Conservation (phyloP, 2,329 filamentous ascomycete species). For the Penicillium sclerotiorum region DNA sequence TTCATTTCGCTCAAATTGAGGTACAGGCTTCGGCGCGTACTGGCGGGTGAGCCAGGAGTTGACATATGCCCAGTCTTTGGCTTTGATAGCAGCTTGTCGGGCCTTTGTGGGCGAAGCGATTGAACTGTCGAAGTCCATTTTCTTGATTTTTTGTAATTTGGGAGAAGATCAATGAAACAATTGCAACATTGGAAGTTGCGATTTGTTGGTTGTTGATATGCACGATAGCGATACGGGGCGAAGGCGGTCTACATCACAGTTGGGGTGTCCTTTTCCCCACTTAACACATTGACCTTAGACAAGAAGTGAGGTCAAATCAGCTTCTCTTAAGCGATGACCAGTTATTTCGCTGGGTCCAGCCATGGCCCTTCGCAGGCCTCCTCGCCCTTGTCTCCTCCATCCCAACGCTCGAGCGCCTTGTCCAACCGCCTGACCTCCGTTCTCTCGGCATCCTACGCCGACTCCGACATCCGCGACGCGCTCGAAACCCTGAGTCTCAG, state of each 20-base stretch:
- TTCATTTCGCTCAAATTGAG: constrained; percentile 81
- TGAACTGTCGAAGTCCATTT: constrained; percentile 38
- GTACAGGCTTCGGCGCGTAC: constrained; percentile 65
- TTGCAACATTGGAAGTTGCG: too few relatives aligned
- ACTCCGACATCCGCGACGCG: constrained; percentile 86
- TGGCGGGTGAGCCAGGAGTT: constrained; percentile 79
- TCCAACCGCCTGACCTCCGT: constrained; percentile 81
- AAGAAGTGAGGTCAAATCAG: not conserved
- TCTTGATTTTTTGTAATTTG: not conserved
- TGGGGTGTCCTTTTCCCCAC: constrained; percentile 29
- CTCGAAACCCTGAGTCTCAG: constrained; percentile 75
- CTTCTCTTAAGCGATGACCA: constrained; percentile 33
- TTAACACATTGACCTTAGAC: constrained; percentile 6
- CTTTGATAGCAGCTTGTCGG: constrained; percentile 75
- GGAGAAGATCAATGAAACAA: not conserved
- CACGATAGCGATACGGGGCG: constrained; percentile 20
- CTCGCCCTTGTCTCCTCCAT: constrained; percentile 34
- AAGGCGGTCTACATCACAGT: constrained; percentile 25
- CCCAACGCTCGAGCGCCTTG: constrained; percentile 62
- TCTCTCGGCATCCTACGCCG: constrained; percentile 88
- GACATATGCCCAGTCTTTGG: constrained; percentile 89
- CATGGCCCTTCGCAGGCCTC: constrained; percentile 31
- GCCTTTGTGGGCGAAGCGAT: constrained; percentile 65
- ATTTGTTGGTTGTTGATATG: constrained; percentile 7
- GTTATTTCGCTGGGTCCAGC: constrained; percentile 34